phyloP scores from a whole-genome alignment of 805 yeast species.

The Sugiyamaella valdiviana region DNA sequence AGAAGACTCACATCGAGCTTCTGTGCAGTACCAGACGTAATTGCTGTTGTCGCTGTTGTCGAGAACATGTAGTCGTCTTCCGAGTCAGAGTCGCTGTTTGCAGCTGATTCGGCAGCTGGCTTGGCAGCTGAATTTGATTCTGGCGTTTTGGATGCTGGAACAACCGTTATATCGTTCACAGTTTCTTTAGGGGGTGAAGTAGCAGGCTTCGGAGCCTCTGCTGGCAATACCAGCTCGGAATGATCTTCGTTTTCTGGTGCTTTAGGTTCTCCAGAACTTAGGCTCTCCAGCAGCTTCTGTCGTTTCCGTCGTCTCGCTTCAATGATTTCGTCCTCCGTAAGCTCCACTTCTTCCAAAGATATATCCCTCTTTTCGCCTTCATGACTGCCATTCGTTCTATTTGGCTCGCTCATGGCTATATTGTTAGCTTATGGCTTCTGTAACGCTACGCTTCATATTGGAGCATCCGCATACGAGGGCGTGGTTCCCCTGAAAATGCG shows the following conservation, averaged over 20 bases:
- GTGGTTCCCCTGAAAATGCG: background rate
- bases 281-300: conserved; percentile 14
- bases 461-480: background rate
- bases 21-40: conserved; percentile 2
- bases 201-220: too few relatives aligned
- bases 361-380: too few relatives aligned
- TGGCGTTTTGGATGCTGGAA: too few relatives aligned
- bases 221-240: too few relatives aligned
- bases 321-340: conserved; percentile 22
- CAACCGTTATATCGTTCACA: too few relatives aligned
- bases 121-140: background rate
- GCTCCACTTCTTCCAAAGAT: too few relatives aligned
- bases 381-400: too few relatives aligned
- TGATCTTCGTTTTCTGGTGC: background rate
- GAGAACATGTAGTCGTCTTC: conserved; percentile 27
- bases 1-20: conserved; percentile 22
- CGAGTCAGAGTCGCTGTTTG: conserved; percentile 11
- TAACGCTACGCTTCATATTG: too few relatives aligned
- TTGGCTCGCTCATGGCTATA: too few relatives aligned
- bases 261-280: background rate
- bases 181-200: too few relatives aligned
- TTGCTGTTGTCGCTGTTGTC: conserved; percentile 2
- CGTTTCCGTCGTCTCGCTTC: conserved; percentile 20
- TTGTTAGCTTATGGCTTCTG: too few relatives aligned
- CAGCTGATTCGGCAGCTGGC: background rate